These are phyloP conservation scores for Talaromyces marneffei DNA, from an alignment of 2,329 filamentous ascomycete genomes.

Conservation along the genomic window DNA sequence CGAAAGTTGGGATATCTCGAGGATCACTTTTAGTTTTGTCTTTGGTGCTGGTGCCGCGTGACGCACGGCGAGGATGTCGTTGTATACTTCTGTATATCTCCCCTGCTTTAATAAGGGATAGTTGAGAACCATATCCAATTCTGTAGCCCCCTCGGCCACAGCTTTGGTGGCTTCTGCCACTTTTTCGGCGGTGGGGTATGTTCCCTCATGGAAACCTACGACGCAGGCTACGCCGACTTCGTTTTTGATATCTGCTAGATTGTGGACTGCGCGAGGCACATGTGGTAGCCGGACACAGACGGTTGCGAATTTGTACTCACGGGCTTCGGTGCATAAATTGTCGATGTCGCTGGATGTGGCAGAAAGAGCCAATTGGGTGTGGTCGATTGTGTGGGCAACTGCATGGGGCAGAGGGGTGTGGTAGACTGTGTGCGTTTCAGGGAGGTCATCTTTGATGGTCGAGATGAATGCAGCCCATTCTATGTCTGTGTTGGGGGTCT, in stretches of 20 bases:
- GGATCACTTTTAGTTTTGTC: slow-evolving; percentile 50
- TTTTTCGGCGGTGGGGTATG: slow-evolving; percentile 47
- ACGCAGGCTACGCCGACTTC: slow-evolving; percentile 52
- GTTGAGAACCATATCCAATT: slow-evolving; percentile 57
- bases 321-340: slow-evolving; percentile 51
- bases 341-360: slow-evolving; percentile 45
- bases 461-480: slow-evolving; percentile 31
- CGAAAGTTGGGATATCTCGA: slow-evolving; percentile 52
- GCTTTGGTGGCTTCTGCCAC: slow-evolving; percentile 48
- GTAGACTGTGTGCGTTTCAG: slow-evolving; percentile 20
- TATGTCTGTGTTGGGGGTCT: slow-evolving; percentile 24
- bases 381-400: slow-evolving; percentile 37
- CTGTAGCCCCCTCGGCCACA: slow-evolving; percentile 46
- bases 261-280: slow-evolving; percentile 46
- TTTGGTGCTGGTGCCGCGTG: slow-evolving; percentile 37
- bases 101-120: slow-evolving; percentile 42
- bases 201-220: slow-evolving; percentile 57
- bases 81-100: slow-evolving; percentile 47
- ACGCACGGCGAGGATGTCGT: slow-evolving; percentile 50
- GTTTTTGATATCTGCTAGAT: slow-evolving; percentile 38
- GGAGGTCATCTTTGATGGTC: slow-evolving; percentile 22
- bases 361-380: slow-evolving; percentile 39
- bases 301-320: slow-evolving; percentile 37
- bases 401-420: slow-evolving; percentile 22
- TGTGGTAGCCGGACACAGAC: slow-evolving; percentile 54